These are phyloP conservation scores for Cutaneotrichosporon dermatis DNA, from an alignment of 1,284 basidiomycete genomes.

Conservation along the genomic window DNA sequence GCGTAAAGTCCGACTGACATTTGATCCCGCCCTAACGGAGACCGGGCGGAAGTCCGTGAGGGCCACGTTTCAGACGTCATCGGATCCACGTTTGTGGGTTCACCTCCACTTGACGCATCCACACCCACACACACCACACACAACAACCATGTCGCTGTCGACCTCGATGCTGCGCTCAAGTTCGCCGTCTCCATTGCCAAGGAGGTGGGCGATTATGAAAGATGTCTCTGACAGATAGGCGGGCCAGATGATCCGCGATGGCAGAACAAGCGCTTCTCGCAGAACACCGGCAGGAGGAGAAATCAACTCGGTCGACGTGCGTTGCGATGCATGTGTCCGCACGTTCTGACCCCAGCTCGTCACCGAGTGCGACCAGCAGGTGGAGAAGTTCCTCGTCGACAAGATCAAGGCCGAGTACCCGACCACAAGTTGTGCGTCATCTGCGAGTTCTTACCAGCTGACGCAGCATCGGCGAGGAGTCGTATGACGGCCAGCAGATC, in stretches of 20 bases:
- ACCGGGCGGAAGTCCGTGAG: too few species aligned
- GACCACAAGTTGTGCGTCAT: conserved; percentile 70
- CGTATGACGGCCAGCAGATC: conserved; percentile 69
- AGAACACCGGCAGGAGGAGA: conserved; percentile 63
- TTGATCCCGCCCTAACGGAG: too few species aligned
- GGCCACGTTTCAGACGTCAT: not conserved
- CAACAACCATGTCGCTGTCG: conserved; percentile 37
- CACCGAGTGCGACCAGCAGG: conserved; percentile 92
- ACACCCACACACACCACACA: not conserved
- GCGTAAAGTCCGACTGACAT: too few species aligned
- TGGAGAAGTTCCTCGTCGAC: conserved; percentile 77
- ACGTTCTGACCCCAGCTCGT: conserved; percentile 56
- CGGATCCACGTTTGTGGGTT: too few species aligned
- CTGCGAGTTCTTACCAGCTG: not conserved
- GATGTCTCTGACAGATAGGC: conserved; percentile 33
- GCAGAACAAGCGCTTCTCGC: conserved; percentile 48
- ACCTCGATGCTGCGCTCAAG: conserved; percentile 63
- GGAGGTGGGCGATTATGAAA: conserved; percentile 27
- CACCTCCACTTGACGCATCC: not conserved
- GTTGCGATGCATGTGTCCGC: conserved; percentile 11
- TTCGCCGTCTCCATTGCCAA: conserved; percentile 69
- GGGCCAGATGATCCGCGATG: conserved; percentile 50
- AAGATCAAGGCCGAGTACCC: conserved; percentile 69
- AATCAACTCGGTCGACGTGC: conserved; percentile 79
- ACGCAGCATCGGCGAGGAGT: conserved; percentile 80